Evolutionary conservation across 2,329 filamentous ascomycete genomes (phyloP).

Genomic region (Drechslera avenae): DNA sequence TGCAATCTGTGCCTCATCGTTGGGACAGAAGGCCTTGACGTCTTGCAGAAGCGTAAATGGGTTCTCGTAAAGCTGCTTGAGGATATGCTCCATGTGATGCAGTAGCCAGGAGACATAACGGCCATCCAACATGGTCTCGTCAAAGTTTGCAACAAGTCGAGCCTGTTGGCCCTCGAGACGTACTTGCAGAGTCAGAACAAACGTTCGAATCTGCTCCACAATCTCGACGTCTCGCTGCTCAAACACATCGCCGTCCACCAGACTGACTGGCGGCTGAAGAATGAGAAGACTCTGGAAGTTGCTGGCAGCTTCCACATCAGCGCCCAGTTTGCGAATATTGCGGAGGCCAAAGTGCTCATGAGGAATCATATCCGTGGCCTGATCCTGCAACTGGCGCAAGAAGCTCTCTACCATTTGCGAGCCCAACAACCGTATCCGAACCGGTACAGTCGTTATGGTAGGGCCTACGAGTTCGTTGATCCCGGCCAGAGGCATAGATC

Average conservation of each 20-base stretch:
- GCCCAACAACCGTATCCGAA: constrained; percentile 26
- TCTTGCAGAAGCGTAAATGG: constrained; percentile 1
- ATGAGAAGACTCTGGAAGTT: background rate
- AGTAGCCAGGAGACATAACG: background rate
- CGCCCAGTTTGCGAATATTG: constrained; percentile 22
- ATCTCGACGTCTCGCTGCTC: background rate
- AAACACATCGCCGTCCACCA: background rate
- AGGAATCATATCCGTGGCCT: constrained; percentile 25
- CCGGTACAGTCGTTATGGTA: constrained; percentile 47
- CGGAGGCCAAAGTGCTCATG: constrained; percentile 40
- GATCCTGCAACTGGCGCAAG: constrained; percentile 16
- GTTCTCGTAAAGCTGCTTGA: background rate
- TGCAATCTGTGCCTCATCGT: background rate
- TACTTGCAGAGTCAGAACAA: background rate
- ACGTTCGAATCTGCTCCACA: background rate
- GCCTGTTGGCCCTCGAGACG: background rate
- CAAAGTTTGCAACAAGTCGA: background rate
- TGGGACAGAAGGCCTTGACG: background rate
- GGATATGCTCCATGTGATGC: background rate
- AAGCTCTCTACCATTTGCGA: constrained; percentile 17
- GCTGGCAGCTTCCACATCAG: background rate
- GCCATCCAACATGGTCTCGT: background rate
- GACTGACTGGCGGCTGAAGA: background rate
- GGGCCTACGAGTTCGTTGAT: constrained; percentile 49
- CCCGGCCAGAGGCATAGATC: constrained; percentile 44